phyloP scores from a whole-genome alignment of 2,329 filamentous ascomycete species.

The Aspergillus eucalypticola region DNA sequence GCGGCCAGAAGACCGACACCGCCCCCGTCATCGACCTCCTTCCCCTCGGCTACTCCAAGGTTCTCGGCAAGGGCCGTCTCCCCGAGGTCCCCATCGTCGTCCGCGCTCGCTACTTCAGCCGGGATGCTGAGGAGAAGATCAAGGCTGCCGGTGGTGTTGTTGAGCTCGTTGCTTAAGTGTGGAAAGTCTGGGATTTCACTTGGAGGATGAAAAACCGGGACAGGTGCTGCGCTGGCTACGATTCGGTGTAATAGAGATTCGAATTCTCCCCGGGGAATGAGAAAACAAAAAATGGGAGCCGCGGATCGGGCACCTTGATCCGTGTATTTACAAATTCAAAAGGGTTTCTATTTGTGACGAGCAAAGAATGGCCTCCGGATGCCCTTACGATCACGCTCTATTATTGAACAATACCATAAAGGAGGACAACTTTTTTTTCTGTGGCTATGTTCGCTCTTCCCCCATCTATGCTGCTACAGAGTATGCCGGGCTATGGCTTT shows the following conservation, averaged over 20 bases:
- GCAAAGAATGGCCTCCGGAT: slow-evolving; percentile 39
- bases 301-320: slow-evolving; percentile 30
- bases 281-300: slow-evolving; percentile 33
- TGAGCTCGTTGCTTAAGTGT: slow-evolving; percentile 84
- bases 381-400: slow-evolving; percentile 41
- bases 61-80: slow-evolving; percentile 96
- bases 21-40: slow-evolving; percentile 98
- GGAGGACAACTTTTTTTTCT: slow-evolving; percentile 28
- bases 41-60: slow-evolving; percentile 95
- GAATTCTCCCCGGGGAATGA: slow-evolving; percentile 29
- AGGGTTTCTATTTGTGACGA: slow-evolving; percentile 39
- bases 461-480: neutral
- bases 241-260: slow-evolving; percentile 34
- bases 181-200: slow-evolving; percentile 24
- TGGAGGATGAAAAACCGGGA: slow-evolving; percentile 29
- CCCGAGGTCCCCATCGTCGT: slow-evolving; percentile 93
- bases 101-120: slow-evolving; percentile 91
- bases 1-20: slow-evolving; percentile 78
- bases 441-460: slow-evolving; percentile 11
- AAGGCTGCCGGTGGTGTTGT: slow-evolving; percentile 94
- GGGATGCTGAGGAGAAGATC: slow-evolving; percentile 98
- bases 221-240: slow-evolving; percentile 32
- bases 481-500: neutral
- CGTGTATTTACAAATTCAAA: slow-evolving; percentile 36
- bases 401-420: slow-evolving; percentile 40